Evolutionary conservation across 768 basidiomycete genomes (phyloP).

Genomic region (Boletus huronensis): DNA sequence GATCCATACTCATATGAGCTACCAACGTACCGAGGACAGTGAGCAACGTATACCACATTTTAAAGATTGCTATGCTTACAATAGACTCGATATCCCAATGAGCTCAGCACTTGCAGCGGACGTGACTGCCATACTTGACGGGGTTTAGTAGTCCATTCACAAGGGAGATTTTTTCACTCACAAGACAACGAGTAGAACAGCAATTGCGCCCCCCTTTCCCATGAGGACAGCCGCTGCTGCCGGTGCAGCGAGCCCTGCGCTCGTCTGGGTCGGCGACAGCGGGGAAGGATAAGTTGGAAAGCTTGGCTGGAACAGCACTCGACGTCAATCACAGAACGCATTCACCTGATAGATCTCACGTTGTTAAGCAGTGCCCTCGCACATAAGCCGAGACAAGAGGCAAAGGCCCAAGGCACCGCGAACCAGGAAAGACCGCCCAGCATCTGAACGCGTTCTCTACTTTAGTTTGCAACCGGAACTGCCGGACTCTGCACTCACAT

Average conservation of each 20-base stretch:
- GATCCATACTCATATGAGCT: slow-evolving; percentile 45
- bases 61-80: slow-evolving; percentile 31
- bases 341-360: slow-evolving; percentile 11
- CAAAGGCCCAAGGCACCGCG: slow-evolving; percentile 51
- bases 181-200: slow-evolving; percentile 44
- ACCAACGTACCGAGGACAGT: background rate
- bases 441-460: slow-evolving; percentile 33
- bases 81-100: slow-evolving; percentile 42
- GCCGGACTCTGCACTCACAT: slow-evolving; percentile 30
- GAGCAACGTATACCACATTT: background rate
- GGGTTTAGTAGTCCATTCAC: background rate
- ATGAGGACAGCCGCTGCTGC: slow-evolving; percentile 45
- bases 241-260: slow-evolving; percentile 45
- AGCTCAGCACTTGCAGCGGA: slow-evolving; percentile 45
- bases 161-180: slow-evolving; percentile 4
- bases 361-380: slow-evolving; percentile 36
- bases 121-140: slow-evolving; percentile 43
- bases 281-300: slow-evolving; percentile 54
- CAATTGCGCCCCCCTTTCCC: slow-evolving; percentile 43
- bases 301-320: slow-evolving; percentile 32
- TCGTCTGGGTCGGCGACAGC: slow-evolving; percentile 36
- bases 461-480: background rate
- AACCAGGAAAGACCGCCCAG: slow-evolving; percentile 59
- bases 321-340: background rate
- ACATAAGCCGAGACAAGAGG: slow-evolving; percentile 45